Conservation (phyloP, 768 basidiomycete genomes). For the Xerocomellus intermedius region DNA sequence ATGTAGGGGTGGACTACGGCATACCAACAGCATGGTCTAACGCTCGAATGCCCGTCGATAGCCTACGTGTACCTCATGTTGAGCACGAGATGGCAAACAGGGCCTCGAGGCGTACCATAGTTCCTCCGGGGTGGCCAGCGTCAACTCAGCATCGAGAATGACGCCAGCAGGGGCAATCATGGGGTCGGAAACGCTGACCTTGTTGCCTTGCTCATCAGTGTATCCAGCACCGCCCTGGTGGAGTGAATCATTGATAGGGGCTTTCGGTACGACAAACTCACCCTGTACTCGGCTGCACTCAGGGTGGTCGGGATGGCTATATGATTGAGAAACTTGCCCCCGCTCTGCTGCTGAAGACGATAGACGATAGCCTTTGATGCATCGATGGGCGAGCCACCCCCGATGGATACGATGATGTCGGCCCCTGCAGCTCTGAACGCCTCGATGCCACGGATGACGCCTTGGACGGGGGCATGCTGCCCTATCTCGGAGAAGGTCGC, state of each 20-base stretch:
- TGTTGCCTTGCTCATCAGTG: constrained; percentile 66
- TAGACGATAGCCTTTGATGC: constrained; percentile 73
- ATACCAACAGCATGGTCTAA: constrained; percentile 76
- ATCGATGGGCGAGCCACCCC: constrained; percentile 81
- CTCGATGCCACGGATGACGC: constrained; percentile 56
- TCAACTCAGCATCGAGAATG: constrained; percentile 75
- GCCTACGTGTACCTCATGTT: constrained; percentile 39
- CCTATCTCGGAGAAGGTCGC: constrained; percentile 73
- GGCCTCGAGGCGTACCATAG: constrained; percentile 52
- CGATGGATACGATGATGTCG: constrained; percentile 70
- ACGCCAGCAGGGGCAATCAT: constrained; percentile 68
- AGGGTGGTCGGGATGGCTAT: constrained; percentile 83
- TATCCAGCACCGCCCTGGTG: constrained; percentile 64
- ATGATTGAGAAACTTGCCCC: constrained; percentile 53
- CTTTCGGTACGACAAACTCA: constrained; percentile 28
- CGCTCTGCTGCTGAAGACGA: constrained; percentile 54
- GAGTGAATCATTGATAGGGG: constrained; percentile 1
- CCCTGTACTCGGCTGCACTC: constrained; percentile 75
- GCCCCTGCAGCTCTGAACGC: constrained; percentile 55
- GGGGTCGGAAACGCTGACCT: constrained; percentile 52
- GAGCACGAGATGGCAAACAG: constrained; percentile 4
- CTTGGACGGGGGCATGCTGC: constrained; percentile 68
- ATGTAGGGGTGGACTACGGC: constrained; percentile 15
- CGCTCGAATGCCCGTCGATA: constrained; percentile 77
- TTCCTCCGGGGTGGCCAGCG: constrained; percentile 67